Evolutionary conservation across 148 eudicot genomes (phyloP), one percentile per base, ranked within the genome.

Genomic region (Vaccinium darrowii): DNA sequence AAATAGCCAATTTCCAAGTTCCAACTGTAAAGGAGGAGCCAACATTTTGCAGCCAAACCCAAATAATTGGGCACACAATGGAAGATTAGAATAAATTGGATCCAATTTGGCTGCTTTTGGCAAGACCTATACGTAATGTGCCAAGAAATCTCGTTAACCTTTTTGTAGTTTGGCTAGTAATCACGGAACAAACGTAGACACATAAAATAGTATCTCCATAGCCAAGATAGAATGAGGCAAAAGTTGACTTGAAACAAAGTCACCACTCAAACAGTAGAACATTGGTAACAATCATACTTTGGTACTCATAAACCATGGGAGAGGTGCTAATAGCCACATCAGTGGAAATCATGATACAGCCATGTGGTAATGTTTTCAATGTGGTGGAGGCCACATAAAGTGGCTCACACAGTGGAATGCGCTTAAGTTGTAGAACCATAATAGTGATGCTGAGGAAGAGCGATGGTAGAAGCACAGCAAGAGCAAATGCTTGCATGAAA

Each of bases 61-160:
- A 7, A 63, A 63, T 11, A 63, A 63, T 63, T 3, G 47, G 47
- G 74, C 27, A 67, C 15, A 7, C 25, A 4, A 9, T 8, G 14
- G 14, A 25, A 67, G 36, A 10, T 67, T 67, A 67, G 39, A 7
- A 21, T 7, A 12, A 9, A 11, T 23, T 19, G 33, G 72, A 65
- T 71, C 43, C 75, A 27, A 71, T 33, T 71, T 71, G 19, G 76
- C 76, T 27, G 76, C 76, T 63, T 72, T 72, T 33, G 49, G 39
- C 76, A 72, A 72, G 39, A 13, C 76, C 39, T 13, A 33, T 33
- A 72, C 7, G 21, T 27, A 72, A 72, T 72, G 49, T 43, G 14
- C 14, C 76, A 72, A 72, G 36, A 25, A 27, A 21, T 8, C 25
- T 21, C 12, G 1, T 63, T 9, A 63, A 63, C 71, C 16, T 62